Percentiles rank a stretch among this genome's conserved stretches.
Evolutionary conservation across 1,284 basidiomycete genomes (phyloP).

Genomic region (Fomitopsis palustris): DNA sequence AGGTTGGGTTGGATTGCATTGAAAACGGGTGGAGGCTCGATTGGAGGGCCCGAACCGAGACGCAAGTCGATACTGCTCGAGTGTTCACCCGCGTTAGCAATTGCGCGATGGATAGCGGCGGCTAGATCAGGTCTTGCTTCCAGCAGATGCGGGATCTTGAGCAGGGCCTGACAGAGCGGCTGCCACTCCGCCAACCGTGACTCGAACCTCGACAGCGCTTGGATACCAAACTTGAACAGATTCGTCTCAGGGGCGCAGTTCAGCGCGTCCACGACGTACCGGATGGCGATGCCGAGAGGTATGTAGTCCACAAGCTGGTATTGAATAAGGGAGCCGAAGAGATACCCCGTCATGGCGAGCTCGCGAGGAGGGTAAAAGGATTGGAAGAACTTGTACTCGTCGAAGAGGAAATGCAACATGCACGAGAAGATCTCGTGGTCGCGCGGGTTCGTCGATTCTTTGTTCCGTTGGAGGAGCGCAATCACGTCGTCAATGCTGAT

Average conservation of each 20-base stretch:
- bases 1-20: conserved; percentile 69
- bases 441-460: conserved; percentile 77
- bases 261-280: conserved; percentile 94
- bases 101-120: conserved; percentile 67
- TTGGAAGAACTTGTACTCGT: conserved; percentile 99
- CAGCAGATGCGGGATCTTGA: conserved; percentile 84
- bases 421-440: conserved; percentile 98
- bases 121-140: conserved; percentile 89
- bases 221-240: conserved; percentile 94
- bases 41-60: conserved; percentile 28
- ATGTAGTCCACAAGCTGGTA: conserved; percentile 93
- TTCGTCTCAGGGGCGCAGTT: conserved; percentile 88
- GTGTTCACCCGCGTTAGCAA: conserved; percentile 50
- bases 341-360: conserved; percentile 92
- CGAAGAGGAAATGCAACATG: conserved; percentile 98
- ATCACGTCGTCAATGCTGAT: conserved; percentile 95
- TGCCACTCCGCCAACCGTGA: conserved; percentile 91
- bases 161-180: conserved; percentile 86
- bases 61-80: conserved; percentile 36
- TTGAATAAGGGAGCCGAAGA: conserved; percentile 97
- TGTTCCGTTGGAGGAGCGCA: conserved; percentile 80
- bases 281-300: conserved; percentile 94
- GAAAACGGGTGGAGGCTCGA: conserved; percentile 59
- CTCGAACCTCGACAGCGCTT: conserved; percentile 89
- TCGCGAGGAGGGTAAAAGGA: conserved; percentile 93